Percentiles rank a stretch among this genome's conserved stretches.
phyloP scores from a whole-genome alignment of 2,329 filamentous ascomycete species.

The Kalaharituber pfeilii region DNA sequence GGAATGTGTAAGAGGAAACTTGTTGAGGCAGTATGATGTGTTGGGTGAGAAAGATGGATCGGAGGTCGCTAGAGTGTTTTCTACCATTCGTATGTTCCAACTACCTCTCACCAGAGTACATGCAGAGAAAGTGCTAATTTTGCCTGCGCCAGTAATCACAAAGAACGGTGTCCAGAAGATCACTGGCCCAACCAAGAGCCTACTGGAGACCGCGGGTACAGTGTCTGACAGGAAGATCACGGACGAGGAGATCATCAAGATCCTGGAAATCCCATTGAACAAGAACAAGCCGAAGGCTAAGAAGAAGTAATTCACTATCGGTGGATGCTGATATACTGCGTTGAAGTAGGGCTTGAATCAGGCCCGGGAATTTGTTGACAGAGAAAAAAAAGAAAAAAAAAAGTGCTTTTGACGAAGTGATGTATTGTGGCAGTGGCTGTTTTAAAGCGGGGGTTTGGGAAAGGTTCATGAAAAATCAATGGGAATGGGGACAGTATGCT shows the following conservation, averaged over 20 bases:
- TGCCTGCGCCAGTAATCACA: conserved; percentile 56
- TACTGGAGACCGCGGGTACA: conserved; percentile 59
- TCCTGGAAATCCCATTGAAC: conserved; percentile 69
- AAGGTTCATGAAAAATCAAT: too few relatives aligned
- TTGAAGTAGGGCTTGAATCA: too few relatives aligned
- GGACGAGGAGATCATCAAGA: conserved; percentile 87
- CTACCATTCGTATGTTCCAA: conserved; percentile 64
- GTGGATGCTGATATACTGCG: neutral
- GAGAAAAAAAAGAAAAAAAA: too few relatives aligned
- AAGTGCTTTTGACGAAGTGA: too few relatives aligned
- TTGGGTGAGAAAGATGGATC: conserved; percentile 82
- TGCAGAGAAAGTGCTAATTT: too few relatives aligned
- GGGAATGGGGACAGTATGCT: too few relatives aligned
- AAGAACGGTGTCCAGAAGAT: conserved; percentile 92
- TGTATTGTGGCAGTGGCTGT: too few relatives aligned
- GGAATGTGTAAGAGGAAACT: conserved; percentile 83
- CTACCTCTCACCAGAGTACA: too few relatives aligned
- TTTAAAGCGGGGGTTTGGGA: too few relatives aligned
- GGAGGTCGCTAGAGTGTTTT: conserved; percentile 71
- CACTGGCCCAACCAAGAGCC: conserved; percentile 46
- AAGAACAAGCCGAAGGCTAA: conserved; percentile 77
- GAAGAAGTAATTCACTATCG: conserved; percentile 42
- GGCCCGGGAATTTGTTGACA: too few relatives aligned
- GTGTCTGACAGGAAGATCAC: conserved; percentile 96
- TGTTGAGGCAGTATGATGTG: conserved; percentile 90